phyloP scores from a whole-genome alignment of 2,329 filamentous ascomycete species.

The Myriosclerotinia duriaeana region DNA sequence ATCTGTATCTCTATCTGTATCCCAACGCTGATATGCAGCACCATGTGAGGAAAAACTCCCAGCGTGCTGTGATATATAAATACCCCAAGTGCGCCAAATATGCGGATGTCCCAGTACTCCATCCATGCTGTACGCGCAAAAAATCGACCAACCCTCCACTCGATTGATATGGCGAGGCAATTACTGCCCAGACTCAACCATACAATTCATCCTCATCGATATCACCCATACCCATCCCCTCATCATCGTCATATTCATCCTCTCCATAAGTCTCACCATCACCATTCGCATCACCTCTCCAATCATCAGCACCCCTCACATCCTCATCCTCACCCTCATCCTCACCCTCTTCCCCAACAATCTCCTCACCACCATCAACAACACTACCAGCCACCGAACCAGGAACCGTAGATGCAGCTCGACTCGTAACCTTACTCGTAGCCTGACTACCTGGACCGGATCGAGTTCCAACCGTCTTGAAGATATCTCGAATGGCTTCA shows the following conservation, averaged over 20 bases:
- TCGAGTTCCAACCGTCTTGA: slow-evolving; percentile 42
- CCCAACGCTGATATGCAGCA: too few species aligned
- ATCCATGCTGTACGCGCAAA: not conserved
- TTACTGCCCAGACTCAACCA: not conserved
- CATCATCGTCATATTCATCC: slow-evolving; percentile 18
- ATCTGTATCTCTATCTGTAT: too few species aligned
- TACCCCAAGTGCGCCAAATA: too few species aligned
- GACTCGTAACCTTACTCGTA: slow-evolving; percentile 45
- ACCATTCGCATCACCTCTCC: slow-evolving; percentile 4
- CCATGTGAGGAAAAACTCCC: too few species aligned
- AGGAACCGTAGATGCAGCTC: slow-evolving; percentile 26
- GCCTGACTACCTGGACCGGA: slow-evolving; percentile 51
- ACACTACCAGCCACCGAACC: slow-evolving; percentile 24
- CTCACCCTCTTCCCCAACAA: slow-evolving; percentile 1
- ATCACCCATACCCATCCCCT: slow-evolving; percentile 18
- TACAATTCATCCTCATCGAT: slow-evolving; percentile 20
- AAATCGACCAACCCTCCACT: not conserved
- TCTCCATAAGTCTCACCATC: slow-evolving; percentile 1
- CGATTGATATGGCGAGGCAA: not conserved
- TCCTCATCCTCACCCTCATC: not conserved
- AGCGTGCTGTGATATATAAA: too few species aligned
- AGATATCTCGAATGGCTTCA: slow-evolving; percentile 52
- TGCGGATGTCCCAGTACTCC: not conserved
- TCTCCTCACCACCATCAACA: slow-evolving; percentile 1
- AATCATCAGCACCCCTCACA: slow-evolving; percentile 13